A percentile compares a stretch with the other conserved stretches of the same genome.
Conservation (phyloP, 176 grass and related monocot species). For the Phoenix roebelenii region DNA sequence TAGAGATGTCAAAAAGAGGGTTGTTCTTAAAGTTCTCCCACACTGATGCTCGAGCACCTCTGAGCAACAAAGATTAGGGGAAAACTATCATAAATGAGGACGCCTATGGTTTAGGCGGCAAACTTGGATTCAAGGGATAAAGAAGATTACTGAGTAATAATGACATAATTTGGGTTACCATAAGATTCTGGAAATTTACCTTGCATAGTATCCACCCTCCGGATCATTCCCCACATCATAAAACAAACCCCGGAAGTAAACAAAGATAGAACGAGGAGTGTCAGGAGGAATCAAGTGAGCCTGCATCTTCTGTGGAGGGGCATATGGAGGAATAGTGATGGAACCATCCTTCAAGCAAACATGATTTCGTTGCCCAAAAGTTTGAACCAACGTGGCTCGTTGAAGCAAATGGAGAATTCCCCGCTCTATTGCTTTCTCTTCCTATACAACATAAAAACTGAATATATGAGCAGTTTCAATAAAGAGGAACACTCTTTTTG, state of each 20-base stretch:
- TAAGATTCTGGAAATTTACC: slow-evolving; percentile 9
- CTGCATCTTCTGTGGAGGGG: slow-evolving; percentile 60
- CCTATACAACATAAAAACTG: slow-evolving; percentile 18
- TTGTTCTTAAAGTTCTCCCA: slow-evolving; percentile 12
- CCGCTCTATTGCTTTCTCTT: slow-evolving; percentile 47
- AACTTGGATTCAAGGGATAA: too few relatives aligned
- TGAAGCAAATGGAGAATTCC: slow-evolving; percentile 60
- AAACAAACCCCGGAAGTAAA: slow-evolving; percentile 60
- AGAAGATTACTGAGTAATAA: too few relatives aligned
- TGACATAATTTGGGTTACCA: too few relatives aligned
- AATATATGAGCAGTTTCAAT: slow-evolving; percentile 13
- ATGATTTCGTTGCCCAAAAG: slow-evolving; percentile 66
- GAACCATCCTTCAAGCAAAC: slow-evolving; percentile 62
- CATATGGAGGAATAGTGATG: slow-evolving; percentile 62
- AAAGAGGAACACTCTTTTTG: not conserved
- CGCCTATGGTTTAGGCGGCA: too few relatives aligned
- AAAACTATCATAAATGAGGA: not conserved
- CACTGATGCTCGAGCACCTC: slow-evolving; percentile 10
- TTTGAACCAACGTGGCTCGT: slow-evolving; percentile 48
- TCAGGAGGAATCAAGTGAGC: slow-evolving; percentile 45
- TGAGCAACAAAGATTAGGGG: not conserved
- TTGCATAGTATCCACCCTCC: slow-evolving; percentile 66
- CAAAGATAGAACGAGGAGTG: slow-evolving; percentile 54
- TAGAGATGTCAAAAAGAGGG: slow-evolving; percentile 10
- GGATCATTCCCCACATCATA: slow-evolving; percentile 51